Base-by-base conservation (phyloP, 768 basidiomycete genomes). In the Tylopilus rubrobrunneus region DNA sequence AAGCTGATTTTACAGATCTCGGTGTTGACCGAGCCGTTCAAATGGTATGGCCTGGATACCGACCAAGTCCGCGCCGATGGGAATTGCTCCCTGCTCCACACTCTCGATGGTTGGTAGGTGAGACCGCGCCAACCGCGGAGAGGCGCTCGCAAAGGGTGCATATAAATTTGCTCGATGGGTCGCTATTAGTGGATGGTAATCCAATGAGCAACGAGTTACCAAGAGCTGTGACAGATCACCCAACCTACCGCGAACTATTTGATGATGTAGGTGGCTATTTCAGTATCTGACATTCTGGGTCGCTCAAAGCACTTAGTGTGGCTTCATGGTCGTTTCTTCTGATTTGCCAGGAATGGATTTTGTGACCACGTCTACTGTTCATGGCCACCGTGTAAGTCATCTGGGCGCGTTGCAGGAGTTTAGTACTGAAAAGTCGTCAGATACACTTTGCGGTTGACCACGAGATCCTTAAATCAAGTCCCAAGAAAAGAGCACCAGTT, bases 281-380 rank as follows among this genome's bases (percentile, higher is more conserved):
- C 3, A 5, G 21, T 8, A 27, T 1, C 10, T 4, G 33, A 34
- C 33, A 34, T 34, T 3, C 3, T 4, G 33, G 11, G 33, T 34
- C 12, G 33, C 33, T 34, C 33, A 34, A 10, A 11, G 11, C 12
- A 12, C 4, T 12, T 12, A 34, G 33, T 11, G 33, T 12, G 11
- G 12, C 33, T 34, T 34, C 33, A 34, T 34, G 33, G 33, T 34
- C 11, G 33, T 34, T 34, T 12, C 33, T 12, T 50, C 51, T 1
- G 70, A 66, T 53, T 42, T 65, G 17, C 43, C 56, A 14, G 64
- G 65, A 5, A 65, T 70, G 62, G 63, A 63, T 17, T 70, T 6
- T 54, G 29, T 7, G 48, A 71, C 34, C 58, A 58, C 48, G 69
- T 67, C 25, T 48, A 60, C 9, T 9, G 1, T 34, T 12, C 10